Base-by-base conservation (phyloP, 2,329 filamentous ascomycete species). In the Hypoxylon sp. region DNA sequence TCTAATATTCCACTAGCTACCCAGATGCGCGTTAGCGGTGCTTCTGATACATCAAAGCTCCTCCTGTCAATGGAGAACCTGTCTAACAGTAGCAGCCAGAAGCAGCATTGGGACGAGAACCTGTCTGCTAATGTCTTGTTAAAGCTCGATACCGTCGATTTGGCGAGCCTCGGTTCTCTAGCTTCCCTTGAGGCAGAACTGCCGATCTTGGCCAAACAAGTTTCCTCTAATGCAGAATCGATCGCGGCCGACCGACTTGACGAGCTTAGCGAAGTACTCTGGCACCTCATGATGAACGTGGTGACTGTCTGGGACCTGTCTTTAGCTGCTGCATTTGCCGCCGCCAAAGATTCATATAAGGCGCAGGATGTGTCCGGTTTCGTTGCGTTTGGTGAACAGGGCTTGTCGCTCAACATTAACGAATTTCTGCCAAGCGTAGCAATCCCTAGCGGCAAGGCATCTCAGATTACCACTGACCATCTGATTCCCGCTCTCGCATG, bases 121-220 rank as follows among this genome's bases (percentile, higher is more conserved):
- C 72, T 89, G 17, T 84, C 86, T 6, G 74, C 82, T 21, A 84
- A 85, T 0, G 74, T 93, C 2, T 80, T 92, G 72, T 80, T 82
- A 13, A 89, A 86, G 71, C 78, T 91, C 51, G 81, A 85, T 55
- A 80, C 78, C 1, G 77, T 89, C 17, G 79, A 80, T 11, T 81
- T 84, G 24, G 87, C 90, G 0, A 86, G 82, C 50, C 80, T 93
- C 42, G 85, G 85, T 50, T 87, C 89, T 46, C 80, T 93, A 52
- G 83, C 86, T 48, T 82, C 91, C 17, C 82, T 93, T 0, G 89
- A 92, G 77, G 81, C 83, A 1, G 91, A 93, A 74, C 79, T 92
- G 54, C 88, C 89, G 7, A 81, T 86, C 2, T 80, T 92, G 65
- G 88, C 87, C 8, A 83, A 83, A 48, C 85, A 88, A 62, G 73